Evolutionary conservation across 148 eudicot species (phyloP).

Genomic region (Rhododendron molle): DNA sequence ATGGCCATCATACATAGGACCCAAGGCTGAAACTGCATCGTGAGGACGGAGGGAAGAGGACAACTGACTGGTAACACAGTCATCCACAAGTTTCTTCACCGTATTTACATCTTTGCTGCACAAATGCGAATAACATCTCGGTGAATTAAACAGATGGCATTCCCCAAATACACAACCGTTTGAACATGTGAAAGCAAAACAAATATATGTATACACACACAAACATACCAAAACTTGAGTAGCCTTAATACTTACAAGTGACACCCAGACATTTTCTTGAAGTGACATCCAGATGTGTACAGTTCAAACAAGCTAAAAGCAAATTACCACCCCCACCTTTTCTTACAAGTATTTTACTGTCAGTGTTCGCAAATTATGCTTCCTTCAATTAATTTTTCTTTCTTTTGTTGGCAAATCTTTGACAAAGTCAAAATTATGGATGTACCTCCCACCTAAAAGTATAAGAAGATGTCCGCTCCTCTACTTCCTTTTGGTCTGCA

Average conservation of each 20-base stretch:
- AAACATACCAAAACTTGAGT: background rate
- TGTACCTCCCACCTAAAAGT: background rate
- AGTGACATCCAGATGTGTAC: background rate
- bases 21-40: conserved; percentile 98
- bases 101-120: conserved; percentile 88
- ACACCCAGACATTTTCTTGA: background rate
- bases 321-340: background rate
- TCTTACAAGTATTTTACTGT: background rate
- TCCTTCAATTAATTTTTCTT: background rate
- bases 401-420: background rate
- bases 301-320: background rate
- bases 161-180: background rate
- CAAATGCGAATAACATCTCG: background rate
- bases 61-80: conserved; percentile 54
- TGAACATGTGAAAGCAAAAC: background rate
- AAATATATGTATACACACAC: background rate
- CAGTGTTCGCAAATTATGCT: background rate
- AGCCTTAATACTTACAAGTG: background rate
- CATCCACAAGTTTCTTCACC: conserved; percentile 76
- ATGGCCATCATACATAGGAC: conserved; percentile 93
- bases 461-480: background rate
- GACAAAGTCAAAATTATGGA: background rate
- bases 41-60: conserved; percentile 88
- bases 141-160: background rate
- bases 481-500: background rate